A percentile compares a stretch with the other conserved stretches of the same genome.
Evolutionary conservation across 2,329 filamentous ascomycete species (phyloP).

Genomic region (Neurospora crassa): DNA sequence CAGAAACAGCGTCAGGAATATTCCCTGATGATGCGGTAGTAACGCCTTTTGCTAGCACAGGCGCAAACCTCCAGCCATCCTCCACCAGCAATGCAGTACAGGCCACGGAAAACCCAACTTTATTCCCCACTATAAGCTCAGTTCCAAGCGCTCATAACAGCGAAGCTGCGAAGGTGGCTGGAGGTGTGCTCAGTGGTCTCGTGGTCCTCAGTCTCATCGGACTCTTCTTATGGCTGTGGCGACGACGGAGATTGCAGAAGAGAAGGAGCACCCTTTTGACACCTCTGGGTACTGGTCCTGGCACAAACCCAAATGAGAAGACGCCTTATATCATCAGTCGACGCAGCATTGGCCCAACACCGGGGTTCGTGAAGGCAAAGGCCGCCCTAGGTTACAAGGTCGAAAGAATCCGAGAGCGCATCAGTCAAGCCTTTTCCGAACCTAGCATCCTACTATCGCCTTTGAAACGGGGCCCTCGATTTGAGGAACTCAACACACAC

Average conservation of each 20-base stretch:
- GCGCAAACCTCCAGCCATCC: conserved; percentile 11
- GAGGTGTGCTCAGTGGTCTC: conserved; percentile 40
- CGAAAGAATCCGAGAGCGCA: conserved; percentile 25
- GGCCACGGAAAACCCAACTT: conserved; percentile 8
- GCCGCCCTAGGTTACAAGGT: conserved; percentile 29
- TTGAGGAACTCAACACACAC: conserved; percentile 28
- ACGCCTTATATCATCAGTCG: conserved; percentile 33
- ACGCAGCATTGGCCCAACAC: conserved; percentile 39
- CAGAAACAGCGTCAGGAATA: neutral
- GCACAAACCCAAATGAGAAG: conserved; percentile 19
- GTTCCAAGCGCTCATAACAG: conserved; percentile 14
- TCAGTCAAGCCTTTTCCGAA: conserved; percentile 32
- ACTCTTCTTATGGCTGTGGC: conserved; percentile 42
- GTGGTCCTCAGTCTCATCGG: conserved; percentile 35
- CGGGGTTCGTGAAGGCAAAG: conserved; percentile 31
- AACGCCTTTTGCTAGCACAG: conserved; percentile 13
- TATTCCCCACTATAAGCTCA: conserved; percentile 13
- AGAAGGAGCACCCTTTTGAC: conserved; percentile 40
- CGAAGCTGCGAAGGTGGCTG: conserved; percentile 28
- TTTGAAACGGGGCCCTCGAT: conserved; percentile 28
- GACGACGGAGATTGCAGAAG: conserved; percentile 31
- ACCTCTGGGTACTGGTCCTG: conserved; percentile 30
- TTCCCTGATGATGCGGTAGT: conserved; percentile 8
- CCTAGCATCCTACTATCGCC: conserved; percentile 35
- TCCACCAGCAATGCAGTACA: conserved; percentile 7